Evolutionary conservation across 2,329 filamentous ascomycete genomes (phyloP).

Genomic region (Pseudogymnoascus sp.): DNA sequence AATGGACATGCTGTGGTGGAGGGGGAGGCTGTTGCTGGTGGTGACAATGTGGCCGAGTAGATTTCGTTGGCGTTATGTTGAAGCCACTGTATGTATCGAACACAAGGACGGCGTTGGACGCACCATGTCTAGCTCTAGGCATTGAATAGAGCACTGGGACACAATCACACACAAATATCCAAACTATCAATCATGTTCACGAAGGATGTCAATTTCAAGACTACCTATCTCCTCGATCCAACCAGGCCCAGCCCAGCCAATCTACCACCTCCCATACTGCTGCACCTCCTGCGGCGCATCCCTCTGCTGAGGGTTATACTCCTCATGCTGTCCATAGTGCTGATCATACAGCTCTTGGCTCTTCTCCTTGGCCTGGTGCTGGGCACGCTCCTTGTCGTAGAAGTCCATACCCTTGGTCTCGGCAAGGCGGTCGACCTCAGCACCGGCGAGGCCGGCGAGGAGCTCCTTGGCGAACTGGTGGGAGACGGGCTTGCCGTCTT

Average conservation of each 20-base stretch:
- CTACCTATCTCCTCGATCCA: not conserved
- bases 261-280: conserved; percentile 21
- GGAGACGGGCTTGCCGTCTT: conserved; percentile 62
- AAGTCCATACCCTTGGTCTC: conserved; percentile 64
- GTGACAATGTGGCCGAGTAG: not conserved
- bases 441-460: conserved; percentile 64
- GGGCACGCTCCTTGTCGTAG: conserved; percentile 51
- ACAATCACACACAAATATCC: not conserved
- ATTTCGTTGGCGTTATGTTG: not conserved
- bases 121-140: not conserved
- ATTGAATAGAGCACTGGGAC: not conserved
- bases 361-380: conserved; percentile 52
- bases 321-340: conserved; percentile 47
- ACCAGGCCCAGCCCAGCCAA: not conserved
- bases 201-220: not conserved
- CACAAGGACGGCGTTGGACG: not conserved
- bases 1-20: not conserved
- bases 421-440: conserved; percentile 68
- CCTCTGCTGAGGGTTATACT: conserved; percentile 35
- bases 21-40: not conserved
- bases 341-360: conserved; percentile 56
- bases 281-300: conserved; percentile 30
- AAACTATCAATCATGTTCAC: not conserved
- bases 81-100: not conserved
- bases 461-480: conserved; percentile 75